Conservation (phyloP, 352 stramenopile species). For the Phytophthora cajani region DNA sequence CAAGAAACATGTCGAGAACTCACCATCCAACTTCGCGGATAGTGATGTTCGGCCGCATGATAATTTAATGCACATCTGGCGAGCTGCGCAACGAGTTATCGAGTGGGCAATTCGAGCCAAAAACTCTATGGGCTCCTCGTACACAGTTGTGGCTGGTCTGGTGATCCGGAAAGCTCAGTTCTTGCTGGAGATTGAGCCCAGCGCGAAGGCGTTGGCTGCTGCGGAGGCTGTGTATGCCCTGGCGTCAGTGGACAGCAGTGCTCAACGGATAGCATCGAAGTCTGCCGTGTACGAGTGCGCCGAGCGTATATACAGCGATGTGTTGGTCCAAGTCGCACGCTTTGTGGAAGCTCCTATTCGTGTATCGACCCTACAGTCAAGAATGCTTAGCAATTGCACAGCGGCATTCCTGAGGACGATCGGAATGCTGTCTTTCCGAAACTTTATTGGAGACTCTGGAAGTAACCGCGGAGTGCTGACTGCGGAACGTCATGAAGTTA, state of each 20-base stretch:
- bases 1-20: constrained; percentile 61
- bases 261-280: constrained; percentile 48
- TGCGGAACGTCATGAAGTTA: constrained; percentile 54
- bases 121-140: constrained; percentile 88
- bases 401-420: constrained; percentile 81
- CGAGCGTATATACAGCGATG: constrained; percentile 86
- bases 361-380: constrained; percentile 73
- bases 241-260: constrained; percentile 47
- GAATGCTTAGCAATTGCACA: constrained; percentile 78
- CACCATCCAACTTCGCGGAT: constrained; percentile 46
- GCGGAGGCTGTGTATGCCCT: constrained; percentile 71
- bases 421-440: constrained; percentile 78
- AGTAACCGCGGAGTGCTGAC: constrained; percentile 44
- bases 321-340: constrained; percentile 82
- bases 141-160: constrained; percentile 76
- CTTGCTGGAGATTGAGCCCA: constrained; percentile 83
- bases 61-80: constrained; percentile 93
- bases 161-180: constrained; percentile 89
- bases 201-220: constrained; percentile 68
- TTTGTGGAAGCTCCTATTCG: constrained; percentile 84
- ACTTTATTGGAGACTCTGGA: constrained; percentile 70
- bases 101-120: constrained; percentile 91
- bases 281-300: constrained; percentile 75
- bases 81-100: constrained; percentile 85
- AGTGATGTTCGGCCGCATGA: constrained; percentile 84